Conservation (phyloP, 2,329 filamentous ascomycete genomes). For the Myriosclerotinia scirpicola region DNA sequence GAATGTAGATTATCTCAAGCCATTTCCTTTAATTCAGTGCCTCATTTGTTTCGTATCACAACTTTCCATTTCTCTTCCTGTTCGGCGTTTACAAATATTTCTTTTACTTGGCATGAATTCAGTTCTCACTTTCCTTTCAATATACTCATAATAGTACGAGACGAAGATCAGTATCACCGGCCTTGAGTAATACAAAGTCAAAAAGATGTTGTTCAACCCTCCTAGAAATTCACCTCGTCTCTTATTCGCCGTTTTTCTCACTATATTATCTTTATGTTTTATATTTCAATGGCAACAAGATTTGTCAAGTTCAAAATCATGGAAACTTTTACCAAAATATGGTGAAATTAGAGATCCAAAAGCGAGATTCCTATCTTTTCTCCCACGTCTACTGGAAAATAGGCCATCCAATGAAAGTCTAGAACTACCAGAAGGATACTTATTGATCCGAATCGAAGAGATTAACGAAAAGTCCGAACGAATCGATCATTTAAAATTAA, state of each 20-base stretch:
- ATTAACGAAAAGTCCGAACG: background rate
- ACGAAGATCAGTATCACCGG: background rate
- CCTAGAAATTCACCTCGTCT: constrained; percentile 17
- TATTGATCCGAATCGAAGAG: constrained; percentile 19
- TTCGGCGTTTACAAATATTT: too few species aligned
- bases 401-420: background rate
- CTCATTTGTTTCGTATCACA: background rate
- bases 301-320: constrained; percentile 18
- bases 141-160: background rate
- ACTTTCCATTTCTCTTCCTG: background rate
- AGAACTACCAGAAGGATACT: constrained; percentile 7
- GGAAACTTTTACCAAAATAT: background rate
- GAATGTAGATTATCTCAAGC: background rate
- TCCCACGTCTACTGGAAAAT: constrained; percentile 1
- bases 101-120: background rate
- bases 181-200: background rate
- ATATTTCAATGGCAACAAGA: constrained; percentile 16
- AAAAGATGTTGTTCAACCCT: constrained; percentile 14
- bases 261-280: constrained; percentile 13
- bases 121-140: background rate
- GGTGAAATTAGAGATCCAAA: constrained; percentile 5
- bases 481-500: constrained; percentile 15
- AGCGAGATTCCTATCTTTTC: constrained; percentile 6
- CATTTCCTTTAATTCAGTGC: background rate
- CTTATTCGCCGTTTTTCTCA: background rate